These are phyloP conservation scores for Cutaneotrichosporon sp. DNA, from an alignment of 1,284 basidiomycete species.

Conservation along the genomic window DNA sequence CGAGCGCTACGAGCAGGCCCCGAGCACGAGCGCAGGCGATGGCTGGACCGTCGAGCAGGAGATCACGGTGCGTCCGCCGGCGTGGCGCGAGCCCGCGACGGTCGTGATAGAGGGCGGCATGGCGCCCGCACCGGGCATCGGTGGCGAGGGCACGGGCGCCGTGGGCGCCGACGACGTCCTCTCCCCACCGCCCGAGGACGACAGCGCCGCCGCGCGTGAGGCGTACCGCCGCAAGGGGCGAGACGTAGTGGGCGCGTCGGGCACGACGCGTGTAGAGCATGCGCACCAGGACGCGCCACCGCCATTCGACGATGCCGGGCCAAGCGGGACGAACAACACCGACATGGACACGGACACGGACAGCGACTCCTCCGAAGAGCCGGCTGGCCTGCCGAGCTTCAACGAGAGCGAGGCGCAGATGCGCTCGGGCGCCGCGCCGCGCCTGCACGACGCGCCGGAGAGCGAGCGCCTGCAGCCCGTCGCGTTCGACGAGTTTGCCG, in stretches of 20 bases:
- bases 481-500: conserved; percentile 25
- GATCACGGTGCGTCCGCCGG: conserved; percentile 35
- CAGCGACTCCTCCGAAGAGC: neutral
- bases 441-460: conserved; percentile 19
- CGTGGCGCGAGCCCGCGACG: conserved; percentile 41
- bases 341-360: conserved; percentile 1
- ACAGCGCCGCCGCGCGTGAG: conserved; percentile 39
- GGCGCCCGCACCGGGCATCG: conserved; percentile 22
- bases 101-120: conserved; percentile 37
- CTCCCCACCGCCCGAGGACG: conserved; percentile 11
- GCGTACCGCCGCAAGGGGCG: conserved; percentile 52
- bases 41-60: conserved; percentile 36
- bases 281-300: conserved; percentile 31
- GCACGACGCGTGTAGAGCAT: conserved; percentile 31
- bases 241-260: conserved; percentile 47
- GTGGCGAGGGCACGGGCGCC: neutral
- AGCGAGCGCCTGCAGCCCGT: conserved; percentile 34
- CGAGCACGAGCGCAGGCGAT: neutral
- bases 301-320: conserved; percentile 32
- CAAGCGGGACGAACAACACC: conserved; percentile 13
- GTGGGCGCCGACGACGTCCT: conserved; percentile 16
- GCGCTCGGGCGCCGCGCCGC: conserved; percentile 35
- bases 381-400: conserved; percentile 39
- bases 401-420: conserved; percentile 44
- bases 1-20: conserved; percentile 2